Evolutionary conservation across 768 basidiomycete species (phyloP), one percentile per base, ranked within the genome.

Genomic region (Naganishia kalamii): DNA sequence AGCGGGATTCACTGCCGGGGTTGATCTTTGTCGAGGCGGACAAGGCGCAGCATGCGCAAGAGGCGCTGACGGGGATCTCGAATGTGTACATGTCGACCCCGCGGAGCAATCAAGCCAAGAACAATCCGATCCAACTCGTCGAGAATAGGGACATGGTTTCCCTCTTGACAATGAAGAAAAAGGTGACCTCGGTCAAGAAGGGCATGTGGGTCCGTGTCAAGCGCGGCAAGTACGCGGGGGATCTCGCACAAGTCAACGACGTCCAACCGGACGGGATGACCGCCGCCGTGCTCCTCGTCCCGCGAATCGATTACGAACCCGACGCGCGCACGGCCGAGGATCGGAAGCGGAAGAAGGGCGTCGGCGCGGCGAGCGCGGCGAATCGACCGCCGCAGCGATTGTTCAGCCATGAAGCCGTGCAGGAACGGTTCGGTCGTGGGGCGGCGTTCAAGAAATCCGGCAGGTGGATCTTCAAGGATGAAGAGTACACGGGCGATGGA

Each of bases 21-120:
- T 92, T 92, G 86, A 87, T 99, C 67, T 99, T 98, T 74, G 87
- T 99, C 50, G 96, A 99, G 80, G 92, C 94, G 10, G 85, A 88
- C 54, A 88, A 88, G 67, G 83, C 91, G 32, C 86, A 89, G 65
- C 86, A 91, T 71, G 94, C 97, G 63, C 84, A 82, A 68, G 83
- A 87, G 63, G 93, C 94, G 6, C 85, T 90, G 74, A 84, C 86
- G 63, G 94, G 94, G 29, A 87, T 98, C 51, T 89, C 98, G 57
- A 96, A 93, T 59, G 86, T 98, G 61, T 99, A 92, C 77, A 84
- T 86, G 30, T 37, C 35, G 13, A 57, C 54, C 2, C 54, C 54
- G 37, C 54, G 54, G 13, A 57, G 40, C 35, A 86, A 84, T 71
- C 64, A 65, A 40, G 66, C 61, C 6, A 48, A 61, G 40, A 66